Conservation (phyloP, 164 flowering plant genomes). For the Houttuynia cordata region DNA sequence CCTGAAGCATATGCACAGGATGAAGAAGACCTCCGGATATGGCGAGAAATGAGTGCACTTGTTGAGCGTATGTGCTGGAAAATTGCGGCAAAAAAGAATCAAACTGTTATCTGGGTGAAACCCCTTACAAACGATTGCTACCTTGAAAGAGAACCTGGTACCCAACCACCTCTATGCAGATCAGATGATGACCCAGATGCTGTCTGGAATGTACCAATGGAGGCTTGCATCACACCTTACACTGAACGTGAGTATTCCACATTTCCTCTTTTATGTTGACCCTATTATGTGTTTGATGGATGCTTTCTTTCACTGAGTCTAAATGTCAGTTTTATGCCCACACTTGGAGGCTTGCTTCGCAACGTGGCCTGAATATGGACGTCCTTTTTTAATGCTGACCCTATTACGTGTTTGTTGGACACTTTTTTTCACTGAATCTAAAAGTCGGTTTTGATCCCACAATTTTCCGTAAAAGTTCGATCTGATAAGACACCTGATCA, state of each 20-base stretch:
- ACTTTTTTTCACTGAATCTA: too few species aligned
- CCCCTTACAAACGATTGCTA: constrained; percentile 85
- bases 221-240: constrained; percentile 77
- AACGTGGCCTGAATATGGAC: too few species aligned
- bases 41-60: constrained; percentile 85
- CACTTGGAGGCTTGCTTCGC: too few species aligned
- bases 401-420: too few species aligned
- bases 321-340: too few species aligned
- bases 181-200: constrained; percentile 88
- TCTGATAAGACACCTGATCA: too few species aligned
- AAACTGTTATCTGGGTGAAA: constrained; percentile 86
- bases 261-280: not conserved
- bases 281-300: too few species aligned
- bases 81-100: constrained; percentile 62
- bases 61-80: constrained; percentile 93
- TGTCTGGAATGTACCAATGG: constrained; percentile 59
- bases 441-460: too few species aligned
- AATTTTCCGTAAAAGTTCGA: too few species aligned
- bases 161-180: constrained; percentile 73
- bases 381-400: too few species aligned
- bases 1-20: constrained; percentile 97
- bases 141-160: constrained; percentile 57
- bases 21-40: constrained; percentile 75
- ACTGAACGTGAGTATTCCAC: constrained; percentile 66
- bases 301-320: too few species aligned